phyloP scores from a whole-genome alignment of 2,329 filamentous ascomycete species.

The Colletotrichum endophyticum region DNA sequence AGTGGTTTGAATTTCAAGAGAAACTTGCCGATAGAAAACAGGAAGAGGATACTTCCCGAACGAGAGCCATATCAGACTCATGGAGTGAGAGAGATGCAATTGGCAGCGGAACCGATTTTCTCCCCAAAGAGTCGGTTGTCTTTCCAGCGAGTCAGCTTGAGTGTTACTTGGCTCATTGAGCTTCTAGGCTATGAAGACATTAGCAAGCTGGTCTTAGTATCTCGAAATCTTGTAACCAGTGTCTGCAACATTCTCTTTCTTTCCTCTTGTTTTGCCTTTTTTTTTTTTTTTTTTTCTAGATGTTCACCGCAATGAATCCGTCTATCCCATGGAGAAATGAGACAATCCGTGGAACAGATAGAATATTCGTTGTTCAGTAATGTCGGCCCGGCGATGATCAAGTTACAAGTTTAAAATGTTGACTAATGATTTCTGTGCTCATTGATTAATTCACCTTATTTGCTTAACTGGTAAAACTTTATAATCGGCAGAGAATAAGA shows the following conservation, averaged over 20 bases:
- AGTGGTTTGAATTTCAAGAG: too few relatives aligned
- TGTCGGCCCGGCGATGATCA: background rate
- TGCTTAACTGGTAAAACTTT: accelerated
- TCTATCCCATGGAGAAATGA: background rate
- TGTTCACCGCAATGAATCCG: background rate
- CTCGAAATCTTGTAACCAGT: background rate
- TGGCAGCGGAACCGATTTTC: background rate
- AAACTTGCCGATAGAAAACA: background rate
- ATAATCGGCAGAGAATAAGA: background rate
- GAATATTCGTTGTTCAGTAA: background rate
- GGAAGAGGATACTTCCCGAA: background rate
- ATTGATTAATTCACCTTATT: accelerated
- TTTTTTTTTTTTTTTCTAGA: background rate
- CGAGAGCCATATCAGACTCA: background rate
- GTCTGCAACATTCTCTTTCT: background rate
- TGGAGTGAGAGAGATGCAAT: background rate
- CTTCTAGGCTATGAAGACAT: background rate
- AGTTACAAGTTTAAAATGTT: background rate
- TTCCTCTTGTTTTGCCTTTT: background rate
- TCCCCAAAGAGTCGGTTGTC: too few relatives aligned
- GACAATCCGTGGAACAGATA: background rate
- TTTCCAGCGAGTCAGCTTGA: background rate
- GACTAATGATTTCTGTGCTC: accelerated
- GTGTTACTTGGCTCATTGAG: background rate
- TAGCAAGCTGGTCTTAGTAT: background rate